Conservation (phyloP, 163 green algal species). For the Coccomyxa subellipsoidea region DNA sequence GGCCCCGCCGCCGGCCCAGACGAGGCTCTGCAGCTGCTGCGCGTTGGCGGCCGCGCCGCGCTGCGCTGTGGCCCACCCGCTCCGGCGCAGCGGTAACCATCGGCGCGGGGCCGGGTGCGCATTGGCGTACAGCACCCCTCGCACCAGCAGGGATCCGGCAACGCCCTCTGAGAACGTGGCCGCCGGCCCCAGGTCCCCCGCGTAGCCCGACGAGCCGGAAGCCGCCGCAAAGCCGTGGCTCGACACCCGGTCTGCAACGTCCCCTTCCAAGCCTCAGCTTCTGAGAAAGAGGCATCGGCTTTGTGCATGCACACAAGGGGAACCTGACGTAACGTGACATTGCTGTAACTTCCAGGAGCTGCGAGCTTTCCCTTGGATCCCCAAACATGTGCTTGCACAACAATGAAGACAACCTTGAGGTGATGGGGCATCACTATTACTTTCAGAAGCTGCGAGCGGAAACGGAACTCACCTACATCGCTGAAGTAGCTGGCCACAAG, state of each 20-base stretch:
- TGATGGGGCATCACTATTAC: no score
- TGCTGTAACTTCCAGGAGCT: no score
- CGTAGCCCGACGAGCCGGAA: not conserved
- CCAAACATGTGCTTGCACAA: not conserved
- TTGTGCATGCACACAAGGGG: not conserved
- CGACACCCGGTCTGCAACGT: slow-evolving; percentile 3
- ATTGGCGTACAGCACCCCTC: slow-evolving; percentile 66
- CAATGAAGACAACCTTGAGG: not conserved
- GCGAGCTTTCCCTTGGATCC: no score
- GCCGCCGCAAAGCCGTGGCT: not conserved
- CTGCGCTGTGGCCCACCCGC: slow-evolving; percentile 17
- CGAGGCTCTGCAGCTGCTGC: not conserved
- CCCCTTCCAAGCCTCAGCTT: not conserved
- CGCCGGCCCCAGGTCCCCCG: not conserved
- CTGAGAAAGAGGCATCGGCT: not conserved
- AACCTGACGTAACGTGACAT: no score
- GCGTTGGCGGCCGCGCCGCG: slow-evolving; percentile 23
- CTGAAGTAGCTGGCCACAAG: slow-evolving; percentile 50
- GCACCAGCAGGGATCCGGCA: slow-evolving; percentile 44
- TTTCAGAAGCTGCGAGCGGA: no score
- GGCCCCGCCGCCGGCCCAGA: not conserved
- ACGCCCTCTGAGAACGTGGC: not conserved
- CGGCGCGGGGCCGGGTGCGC: slow-evolving; percentile 54
- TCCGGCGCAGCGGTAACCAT: slow-evolving; percentile 43
- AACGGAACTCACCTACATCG: slow-evolving; percentile 27